Evolutionary conservation across 139 green algal species (phyloP), one percentile per base, ranked within the genome.

Genomic region (Mychonastes homosphaera): DNA sequence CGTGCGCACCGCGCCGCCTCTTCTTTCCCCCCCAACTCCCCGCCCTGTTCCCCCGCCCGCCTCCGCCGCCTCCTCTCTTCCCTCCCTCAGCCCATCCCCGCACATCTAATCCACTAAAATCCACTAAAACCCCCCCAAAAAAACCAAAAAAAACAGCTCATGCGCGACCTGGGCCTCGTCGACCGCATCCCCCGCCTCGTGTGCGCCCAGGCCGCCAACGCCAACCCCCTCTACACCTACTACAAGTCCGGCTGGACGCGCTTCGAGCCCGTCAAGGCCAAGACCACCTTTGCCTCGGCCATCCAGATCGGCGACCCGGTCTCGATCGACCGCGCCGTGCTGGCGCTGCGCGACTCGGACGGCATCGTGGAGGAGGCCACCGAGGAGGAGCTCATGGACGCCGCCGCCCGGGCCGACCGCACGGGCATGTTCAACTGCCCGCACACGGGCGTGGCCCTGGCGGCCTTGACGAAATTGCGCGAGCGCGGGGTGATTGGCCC

Each of bases 381-480:
- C 5, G 92, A 99, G 79, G 92, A 98, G 73, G 92, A 99, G 75
- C 79, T 99, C 21, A 98, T 99, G 91, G 92, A 99, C 48, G 92
- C 92, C 29, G 87, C 92, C 7, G 92, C 92, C 13, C 78, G 86
- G 19, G 92, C 87, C 6, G 92, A 99, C 70, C 76, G 86, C 35
- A 98, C 92, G 26, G 92, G 77, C 54, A 94, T 96, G 84, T 94
- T 94, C 79, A 93, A 94, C 80, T 95, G 87, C 77, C 87, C 85
- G 19, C 86, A 95, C 78, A 95, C 79, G 24, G 78, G 87, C 35
- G 92, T 99, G 10, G 92, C 92, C 27, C 83, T 99, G 33, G 81
- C 88, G 16, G 92, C 92, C 19, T 78, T 99, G 24, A 93, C 80
- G 63, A 99, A 99, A 82, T 78, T 96, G 52, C 71, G 89, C 3